Evolutionary conservation across 768 basidiomycete species (phyloP).

Genomic region (Psilocybe subaeruginosa): DNA sequence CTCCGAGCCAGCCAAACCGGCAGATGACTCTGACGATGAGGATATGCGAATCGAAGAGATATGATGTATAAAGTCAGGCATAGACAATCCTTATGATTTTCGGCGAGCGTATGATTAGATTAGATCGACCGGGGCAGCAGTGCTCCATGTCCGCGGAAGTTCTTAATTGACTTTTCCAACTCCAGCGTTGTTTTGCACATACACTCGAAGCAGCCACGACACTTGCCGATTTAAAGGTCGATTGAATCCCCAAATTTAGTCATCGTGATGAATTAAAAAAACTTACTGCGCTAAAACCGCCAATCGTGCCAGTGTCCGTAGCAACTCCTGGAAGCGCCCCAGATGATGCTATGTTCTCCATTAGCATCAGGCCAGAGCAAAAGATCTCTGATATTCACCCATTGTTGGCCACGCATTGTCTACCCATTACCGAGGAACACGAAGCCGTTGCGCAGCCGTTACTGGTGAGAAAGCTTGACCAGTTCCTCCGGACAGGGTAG

Average conservation of each 20-base stretch:
- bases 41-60: slow-evolving; percentile 80
- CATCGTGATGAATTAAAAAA: neutral
- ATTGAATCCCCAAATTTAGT: slow-evolving; percentile 4
- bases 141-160: neutral
- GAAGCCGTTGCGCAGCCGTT: slow-evolving; percentile 15
- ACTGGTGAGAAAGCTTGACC: slow-evolving; percentile 26
- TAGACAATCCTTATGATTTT: neutral
- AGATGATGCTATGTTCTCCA: slow-evolving; percentile 16
- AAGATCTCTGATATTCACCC: slow-evolving; percentile 7
- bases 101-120: no score
- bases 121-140: no score
- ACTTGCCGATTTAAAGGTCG: slow-evolving; percentile 19
- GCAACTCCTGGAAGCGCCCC: slow-evolving; percentile 22
- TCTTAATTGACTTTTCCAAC: slow-evolving; percentile 26
- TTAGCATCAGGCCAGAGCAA: neutral
- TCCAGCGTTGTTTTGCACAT: slow-evolving; percentile 26
- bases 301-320: slow-evolving; percentile 23
- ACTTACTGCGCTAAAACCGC: slow-evolving; percentile 27
- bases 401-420: slow-evolving; percentile 22
- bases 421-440: slow-evolving; percentile 21
- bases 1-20: slow-evolving; percentile 14
- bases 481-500: slow-evolving; percentile 15
- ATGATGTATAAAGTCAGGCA: slow-evolving; percentile 29
- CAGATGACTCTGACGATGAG: slow-evolving; percentile 57
- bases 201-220: slow-evolving; percentile 24